Evolutionary conservation across 306 rosid genomes (phyloP), one percentile per base, ranked within the genome.

Genomic region (Cicer judaicum): DNA sequence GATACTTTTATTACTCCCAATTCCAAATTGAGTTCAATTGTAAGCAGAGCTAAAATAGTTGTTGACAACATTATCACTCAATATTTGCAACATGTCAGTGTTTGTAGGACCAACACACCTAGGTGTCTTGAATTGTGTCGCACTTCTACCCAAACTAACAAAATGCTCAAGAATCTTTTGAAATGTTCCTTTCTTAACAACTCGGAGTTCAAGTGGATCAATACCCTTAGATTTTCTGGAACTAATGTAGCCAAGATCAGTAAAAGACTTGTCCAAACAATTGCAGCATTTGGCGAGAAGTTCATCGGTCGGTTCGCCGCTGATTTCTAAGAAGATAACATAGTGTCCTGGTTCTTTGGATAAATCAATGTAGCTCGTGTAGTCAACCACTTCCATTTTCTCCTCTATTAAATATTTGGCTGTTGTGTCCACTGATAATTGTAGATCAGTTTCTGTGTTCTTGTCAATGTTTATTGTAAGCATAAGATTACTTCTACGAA

Each of bases 371-470:
- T 83, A 63, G 78, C 97, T 92, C 5, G 96, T 79, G 82, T 86
- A 94, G 50, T 94, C 99, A 64, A 94, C 81, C 18, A 94, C 84
- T 36, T 94, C 98, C 12, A 86, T 38, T 64, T 94, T 89, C 21
- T 91, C 96, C n/a, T 70, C 95, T 1, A 89, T 87, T 41, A 92
- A 64, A 7, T 83, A 16, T 48, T 74, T 83, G 1, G 85, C 81
- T 4, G 95, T 95, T 59, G 83, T 74, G 59, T 88, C 99, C 43
- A 94, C 95, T 5, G 96, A 76, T 36, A 87, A 16, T 29, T 88
- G 99, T 11, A 94, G 63, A 80, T 94, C 99, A 14, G 76, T 86
- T 80, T 94, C 99, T 0, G 99, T 90, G 89, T 84, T 94, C 88
- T 94, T 94, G 92, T 94, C 99, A 0, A 92, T 91, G 88, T 92